Conservation (phyloP, 2,329 filamentous ascomycete genomes). For the Akanthomyces dipterigenus region DNA sequence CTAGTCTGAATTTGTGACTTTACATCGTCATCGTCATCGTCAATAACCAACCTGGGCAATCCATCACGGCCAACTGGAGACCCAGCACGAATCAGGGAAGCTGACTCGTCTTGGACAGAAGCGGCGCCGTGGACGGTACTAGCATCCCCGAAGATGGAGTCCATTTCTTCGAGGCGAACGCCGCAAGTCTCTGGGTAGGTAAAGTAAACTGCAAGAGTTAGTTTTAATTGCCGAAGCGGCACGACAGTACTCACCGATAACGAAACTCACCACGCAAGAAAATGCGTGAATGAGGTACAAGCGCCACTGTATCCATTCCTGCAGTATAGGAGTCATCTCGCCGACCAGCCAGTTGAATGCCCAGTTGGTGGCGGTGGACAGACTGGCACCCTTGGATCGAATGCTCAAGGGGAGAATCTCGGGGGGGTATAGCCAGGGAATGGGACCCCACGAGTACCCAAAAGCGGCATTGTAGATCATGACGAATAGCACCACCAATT, state of each 20-base stretch:
- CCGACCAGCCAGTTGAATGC: constrained; percentile 97
- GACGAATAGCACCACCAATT: constrained; percentile 84
- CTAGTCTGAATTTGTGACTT: constrained; percentile 33
- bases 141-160: constrained; percentile 86
- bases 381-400: constrained; percentile 89
- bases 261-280: constrained; percentile 91
- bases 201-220: constrained; percentile 69
- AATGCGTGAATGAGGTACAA: constrained; percentile 94
- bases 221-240: not conserved
- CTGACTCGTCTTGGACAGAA: constrained; percentile 67
- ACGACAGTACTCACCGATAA: constrained; percentile 67
- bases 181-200: constrained; percentile 96
- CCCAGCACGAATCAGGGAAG: constrained; percentile 69
- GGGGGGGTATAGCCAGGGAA: constrained; percentile 97
- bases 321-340: constrained; percentile 87
- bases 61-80: constrained; percentile 74
- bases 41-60: constrained; percentile 70
- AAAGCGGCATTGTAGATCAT: constrained; percentile 99
- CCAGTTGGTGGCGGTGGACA: constrained; percentile 97
- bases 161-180: constrained; percentile 94
- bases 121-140: constrained; percentile 76
- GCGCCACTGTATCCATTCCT: constrained; percentile 88
- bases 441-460: constrained; percentile 90
- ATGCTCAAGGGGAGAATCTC: constrained; percentile 96
- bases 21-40: constrained; percentile 50